These are phyloP conservation scores for Pavlovales sp. DNA, from an alignment of 208 protist genomes.

Conservation along the genomic window DNA sequence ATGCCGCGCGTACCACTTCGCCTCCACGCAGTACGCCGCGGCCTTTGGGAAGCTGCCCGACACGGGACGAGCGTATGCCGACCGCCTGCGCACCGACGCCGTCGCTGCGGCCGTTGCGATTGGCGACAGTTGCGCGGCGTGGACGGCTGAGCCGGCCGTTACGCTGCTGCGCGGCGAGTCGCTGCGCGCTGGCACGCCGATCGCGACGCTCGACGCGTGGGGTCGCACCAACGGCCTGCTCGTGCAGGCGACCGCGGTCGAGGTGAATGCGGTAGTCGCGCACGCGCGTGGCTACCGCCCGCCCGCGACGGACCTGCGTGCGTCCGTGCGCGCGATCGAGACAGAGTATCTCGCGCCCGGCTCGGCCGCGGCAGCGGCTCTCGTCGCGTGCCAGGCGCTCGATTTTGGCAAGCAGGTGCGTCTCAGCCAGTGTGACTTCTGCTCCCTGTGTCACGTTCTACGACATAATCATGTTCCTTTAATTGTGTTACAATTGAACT, in stretches of 20 bases:
- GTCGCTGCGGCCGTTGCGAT: not conserved
- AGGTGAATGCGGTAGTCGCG: not conserved
- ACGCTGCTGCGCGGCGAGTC: conserved; percentile 36
- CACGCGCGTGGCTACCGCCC: not conserved
- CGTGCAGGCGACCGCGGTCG: not conserved
- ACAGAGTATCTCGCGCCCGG: not conserved
- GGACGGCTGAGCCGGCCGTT: not conserved
- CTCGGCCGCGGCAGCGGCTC: not conserved
- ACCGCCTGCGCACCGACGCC: not conserved
- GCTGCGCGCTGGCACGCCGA: not conserved
- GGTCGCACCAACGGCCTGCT: conserved; percentile 14
- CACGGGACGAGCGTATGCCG: not conserved
- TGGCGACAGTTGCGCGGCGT: not conserved
- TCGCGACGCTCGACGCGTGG: conserved; percentile 38
- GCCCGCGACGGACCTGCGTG: conserved; percentile 7
- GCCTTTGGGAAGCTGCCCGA: conserved; percentile 24
- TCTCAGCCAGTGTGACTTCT: too few species aligned
- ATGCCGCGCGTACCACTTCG: not conserved
- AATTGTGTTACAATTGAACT: too few species aligned
- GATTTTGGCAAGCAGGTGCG: conserved; percentile 64
- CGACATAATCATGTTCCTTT: too few species aligned
- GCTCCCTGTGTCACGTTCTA: too few species aligned
- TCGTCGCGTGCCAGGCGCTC: conserved; percentile 58
- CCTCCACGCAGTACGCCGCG: not conserved
- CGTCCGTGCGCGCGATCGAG: not conserved